phyloP scores from a whole-genome alignment of 1,284 basidiomycete genomes.

The Rhodotorula sp. region DNA sequence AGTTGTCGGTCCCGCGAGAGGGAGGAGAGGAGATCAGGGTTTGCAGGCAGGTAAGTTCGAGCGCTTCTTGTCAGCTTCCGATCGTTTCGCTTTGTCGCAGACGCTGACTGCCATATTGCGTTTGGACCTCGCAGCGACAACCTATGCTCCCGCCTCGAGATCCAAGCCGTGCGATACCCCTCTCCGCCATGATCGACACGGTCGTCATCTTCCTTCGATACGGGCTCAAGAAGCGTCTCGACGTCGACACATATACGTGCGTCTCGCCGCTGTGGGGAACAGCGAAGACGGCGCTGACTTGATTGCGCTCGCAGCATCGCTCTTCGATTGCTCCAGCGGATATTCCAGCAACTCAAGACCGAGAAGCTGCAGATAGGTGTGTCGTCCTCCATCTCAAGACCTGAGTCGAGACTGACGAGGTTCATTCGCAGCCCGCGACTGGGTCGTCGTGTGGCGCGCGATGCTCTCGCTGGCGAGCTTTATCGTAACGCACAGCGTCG shows the following conservation, averaged over 20 bases:
- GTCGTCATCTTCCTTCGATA: constrained; percentile 40
- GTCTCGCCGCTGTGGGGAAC: neutral
- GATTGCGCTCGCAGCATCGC: constrained; percentile 11
- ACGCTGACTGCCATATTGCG: neutral
- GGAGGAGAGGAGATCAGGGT: constrained; percentile 31
- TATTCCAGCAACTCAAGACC: constrained; percentile 38
- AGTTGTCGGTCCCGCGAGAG: constrained; percentile 13
- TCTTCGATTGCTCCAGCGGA: constrained; percentile 28
- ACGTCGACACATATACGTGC: constrained; percentile 40
- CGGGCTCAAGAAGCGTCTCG: constrained; percentile 38
- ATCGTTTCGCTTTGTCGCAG: neutral
- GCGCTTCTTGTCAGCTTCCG: neutral
- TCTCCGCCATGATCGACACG: constrained; percentile 41
- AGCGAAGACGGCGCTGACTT: neutral
- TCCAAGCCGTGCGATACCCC: constrained; percentile 16
- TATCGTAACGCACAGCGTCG: constrained; percentile 29
- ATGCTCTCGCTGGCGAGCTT: constrained; percentile 38
- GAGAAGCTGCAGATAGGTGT: constrained; percentile 26
- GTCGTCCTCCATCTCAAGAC: neutral
- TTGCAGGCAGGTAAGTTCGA: constrained; percentile 42
- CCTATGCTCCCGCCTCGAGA: constrained; percentile 29
- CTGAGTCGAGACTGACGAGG: neutral
- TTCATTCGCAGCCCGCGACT: constrained; percentile 35
- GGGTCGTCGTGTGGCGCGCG: constrained; percentile 41
- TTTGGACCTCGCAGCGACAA: constrained; percentile 17